These are phyloP conservation scores for Carex sylvatica DNA, from an alignment of 202 grass and related monocot genomes.

Conservation along the genomic window DNA sequence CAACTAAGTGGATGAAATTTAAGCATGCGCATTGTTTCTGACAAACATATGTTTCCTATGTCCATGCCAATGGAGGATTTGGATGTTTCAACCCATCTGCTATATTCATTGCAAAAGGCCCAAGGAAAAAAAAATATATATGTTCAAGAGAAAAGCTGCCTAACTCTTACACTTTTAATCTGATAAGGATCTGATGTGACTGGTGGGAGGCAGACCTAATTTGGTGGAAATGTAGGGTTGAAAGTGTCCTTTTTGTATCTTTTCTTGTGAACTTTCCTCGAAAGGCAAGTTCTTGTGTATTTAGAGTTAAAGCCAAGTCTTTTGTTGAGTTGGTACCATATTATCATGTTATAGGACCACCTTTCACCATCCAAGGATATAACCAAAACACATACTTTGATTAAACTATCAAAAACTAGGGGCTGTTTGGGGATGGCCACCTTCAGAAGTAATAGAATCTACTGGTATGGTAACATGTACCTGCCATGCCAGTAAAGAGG, in stretches of 20 bases:
- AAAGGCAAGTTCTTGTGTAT: constrained; percentile 5
- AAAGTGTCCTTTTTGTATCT: constrained; percentile 18
- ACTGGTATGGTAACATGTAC: background rate
- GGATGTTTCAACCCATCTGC: background rate
- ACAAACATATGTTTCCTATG: background rate
- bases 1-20: background rate
- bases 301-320: constrained; percentile 6
- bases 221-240: background rate
- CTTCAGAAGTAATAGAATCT: background rate
- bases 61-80: background rate
- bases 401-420: background rate
- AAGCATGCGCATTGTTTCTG: background rate
- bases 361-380: background rate
- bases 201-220: constrained; percentile 14
- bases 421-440: background rate
- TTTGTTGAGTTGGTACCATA: constrained; percentile 13
- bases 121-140: background rate
- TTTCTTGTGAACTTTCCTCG: constrained; percentile 6
- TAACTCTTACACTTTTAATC: constrained; percentile 8
- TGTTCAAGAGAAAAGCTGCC: background rate
- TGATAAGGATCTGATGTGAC: constrained; percentile 4
- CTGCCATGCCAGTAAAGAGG: background rate
- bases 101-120: background rate
- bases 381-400: background rate
- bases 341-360: background rate